Evolutionary conservation across 2,329 filamentous ascomycete species (phyloP).

Genomic region (Fusarium torulosum): DNA sequence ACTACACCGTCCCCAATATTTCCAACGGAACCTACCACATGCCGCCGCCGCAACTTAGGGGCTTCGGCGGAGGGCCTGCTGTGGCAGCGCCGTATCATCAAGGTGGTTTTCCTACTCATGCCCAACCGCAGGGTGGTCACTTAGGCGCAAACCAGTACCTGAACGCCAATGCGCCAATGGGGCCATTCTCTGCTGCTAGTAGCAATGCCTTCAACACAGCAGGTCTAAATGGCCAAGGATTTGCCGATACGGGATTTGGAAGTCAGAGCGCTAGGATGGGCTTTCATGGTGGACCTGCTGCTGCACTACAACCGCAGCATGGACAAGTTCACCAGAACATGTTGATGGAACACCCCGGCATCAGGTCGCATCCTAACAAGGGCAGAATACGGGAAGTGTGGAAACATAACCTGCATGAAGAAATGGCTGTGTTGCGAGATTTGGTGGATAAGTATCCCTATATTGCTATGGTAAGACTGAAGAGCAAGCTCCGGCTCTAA

Average conservation of each 20-base stretch:
- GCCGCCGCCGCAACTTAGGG: slow-evolving; percentile 56
- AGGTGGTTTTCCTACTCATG: slow-evolving; percentile 65
- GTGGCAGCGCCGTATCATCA: slow-evolving; percentile 58
- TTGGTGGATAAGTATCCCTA: slow-evolving; percentile 93
- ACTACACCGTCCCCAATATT: background rate
- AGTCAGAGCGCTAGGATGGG: slow-evolving; percentile 90
- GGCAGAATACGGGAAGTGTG: slow-evolving; percentile 95
- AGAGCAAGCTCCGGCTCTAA: slow-evolving; percentile 2
- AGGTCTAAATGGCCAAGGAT: slow-evolving; percentile 68
- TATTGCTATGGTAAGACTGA: slow-evolving; percentile 88
- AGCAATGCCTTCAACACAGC: slow-evolving; percentile 69
- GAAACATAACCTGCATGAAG: slow-evolving; percentile 90
- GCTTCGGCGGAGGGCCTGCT: slow-evolving; percentile 55
- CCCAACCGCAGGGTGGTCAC: slow-evolving; percentile 63
- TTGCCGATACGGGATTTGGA: slow-evolving; percentile 78
- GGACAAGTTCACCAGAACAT: slow-evolving; percentile 57
- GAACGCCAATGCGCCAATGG: slow-evolving; percentile 74
- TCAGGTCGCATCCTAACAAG: slow-evolving; percentile 71
- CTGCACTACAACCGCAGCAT: slow-evolving; percentile 71
- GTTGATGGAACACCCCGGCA: slow-evolving; percentile 58
- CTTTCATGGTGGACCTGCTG: slow-evolving; percentile 70
- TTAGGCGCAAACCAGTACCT: slow-evolving; percentile 79
- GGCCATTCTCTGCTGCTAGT: slow-evolving; percentile 71
- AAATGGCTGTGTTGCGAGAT: slow-evolving; percentile 86
- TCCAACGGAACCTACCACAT: slow-evolving; percentile 40